These are phyloP conservation scores for Pezicula neosporulosa DNA, from an alignment of 2,329 filamentous ascomycete genomes.

Conservation along the genomic window DNA sequence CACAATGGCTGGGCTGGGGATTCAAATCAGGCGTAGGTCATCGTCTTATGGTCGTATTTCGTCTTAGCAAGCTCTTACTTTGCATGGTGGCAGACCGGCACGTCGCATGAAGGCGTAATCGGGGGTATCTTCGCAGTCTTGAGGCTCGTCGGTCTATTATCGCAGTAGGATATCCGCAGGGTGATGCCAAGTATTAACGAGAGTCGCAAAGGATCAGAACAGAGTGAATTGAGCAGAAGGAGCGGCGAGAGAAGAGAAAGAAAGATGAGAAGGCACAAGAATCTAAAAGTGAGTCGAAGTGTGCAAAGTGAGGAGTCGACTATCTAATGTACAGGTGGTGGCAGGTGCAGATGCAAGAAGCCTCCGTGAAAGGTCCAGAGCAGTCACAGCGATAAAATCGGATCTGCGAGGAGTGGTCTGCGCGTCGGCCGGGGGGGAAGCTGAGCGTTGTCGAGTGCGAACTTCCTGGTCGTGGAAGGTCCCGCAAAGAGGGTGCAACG, in stretches of 20 bases:
- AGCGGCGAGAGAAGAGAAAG: no score
- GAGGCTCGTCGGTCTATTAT: not conserved
- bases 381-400: not conserved
- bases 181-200: not conserved
- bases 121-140: constrained; percentile 4
- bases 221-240: no score
- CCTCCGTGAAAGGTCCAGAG: not conserved
- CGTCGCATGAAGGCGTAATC: constrained; percentile 12
- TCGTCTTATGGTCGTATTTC: constrained; percentile 8
- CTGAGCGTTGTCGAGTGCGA: not conserved
- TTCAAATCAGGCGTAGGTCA: constrained; percentile 7
- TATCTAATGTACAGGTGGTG: not conserved
- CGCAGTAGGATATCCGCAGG: not conserved
- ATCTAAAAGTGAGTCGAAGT: no score
- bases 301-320: not conserved
- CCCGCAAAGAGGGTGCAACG: not conserved
- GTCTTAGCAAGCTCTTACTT: constrained; percentile 13
- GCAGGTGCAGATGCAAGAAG: not conserved
- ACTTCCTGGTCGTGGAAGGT: no score
- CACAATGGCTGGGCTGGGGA: not conserved
- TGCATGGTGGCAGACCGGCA: constrained; percentile 15
- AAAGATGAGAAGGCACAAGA: no score
- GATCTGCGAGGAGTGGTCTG: not conserved
- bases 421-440: not conserved
- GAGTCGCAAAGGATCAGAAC: no score